Base-by-base conservation (phyloP, 2,329 filamentous ascomycete species). In the Penicillium fuscoglaucum region DNA sequence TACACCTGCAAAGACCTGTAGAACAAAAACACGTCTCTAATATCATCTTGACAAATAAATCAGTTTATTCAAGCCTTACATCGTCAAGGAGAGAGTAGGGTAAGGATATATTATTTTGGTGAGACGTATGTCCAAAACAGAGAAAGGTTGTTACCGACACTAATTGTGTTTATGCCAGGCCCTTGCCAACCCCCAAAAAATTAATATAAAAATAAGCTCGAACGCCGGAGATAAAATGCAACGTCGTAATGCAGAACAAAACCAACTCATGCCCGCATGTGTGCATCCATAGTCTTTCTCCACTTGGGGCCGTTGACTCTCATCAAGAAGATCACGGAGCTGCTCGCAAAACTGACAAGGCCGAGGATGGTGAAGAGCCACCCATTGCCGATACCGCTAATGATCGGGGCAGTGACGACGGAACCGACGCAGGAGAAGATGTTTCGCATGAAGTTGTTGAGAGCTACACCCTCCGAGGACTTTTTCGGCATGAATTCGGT, bases 361-460 rank as follows among this genome's bases (percentile, higher is more conserved):
- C 83, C 79, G 9, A 84, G 62, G 19, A 83, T 83, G 0, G 89
- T 92, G 63, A 91, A 90, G 0, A 93, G 75, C 88, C 89, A 92
- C 1, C 90, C 90, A 61, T 88, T 84, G 2, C 90, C 89, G 60
- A 93, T 88, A 2, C 80, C 87, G 19, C 82, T 70, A 54, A 93
- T 88, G 55, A 91, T 80, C 0, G 90, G 90, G 60, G 88, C 83
- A 0, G 88, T 84, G 19, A 92, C 83, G 33, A 93, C 74, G 44
- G 83, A 83, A 10, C 89, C 90, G 1, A 90, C 81, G 61, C 88
- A 92, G 50, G 84, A 87, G 66, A 92, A 87, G 40, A 92, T 90
- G 66, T 93, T 95, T 48, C 90, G 80, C 52, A 90, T 80, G 68
- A 93, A 90, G 70, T 93, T 93, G 74, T 93, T 93, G 44, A 93